Base-by-base conservation (phyloP, 2,329 filamentous ascomycete genomes). In the Epichloe gansuensis region DNA sequence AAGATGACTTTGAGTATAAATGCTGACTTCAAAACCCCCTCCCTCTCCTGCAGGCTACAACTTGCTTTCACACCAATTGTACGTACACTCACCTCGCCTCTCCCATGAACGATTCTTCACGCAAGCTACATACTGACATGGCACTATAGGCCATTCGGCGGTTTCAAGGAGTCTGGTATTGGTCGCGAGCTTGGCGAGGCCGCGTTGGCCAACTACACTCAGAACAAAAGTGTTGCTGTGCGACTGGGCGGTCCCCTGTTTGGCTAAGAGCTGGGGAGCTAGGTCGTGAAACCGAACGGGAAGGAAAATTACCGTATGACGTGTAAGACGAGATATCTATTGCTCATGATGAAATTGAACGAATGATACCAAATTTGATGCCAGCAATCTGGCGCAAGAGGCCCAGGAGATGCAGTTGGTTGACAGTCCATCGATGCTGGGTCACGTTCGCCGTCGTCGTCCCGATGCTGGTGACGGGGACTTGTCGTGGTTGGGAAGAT, bases 151-250 rank as follows among this genome's bases (percentile, higher is more conserved):
- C 70, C 70, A 17, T 91, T 91, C 59, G 84, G 85, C 51, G 88
- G 89, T 0, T 88, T 79, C 75, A 91, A 91, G 71, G 79, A 89
- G 70, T 81, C 75, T 28, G 88, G 88, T 56, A 86, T 90, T 53
- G 88, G 88, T 45, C 81, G 86, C 53, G 88, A 94, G 67, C 72
- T 86, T 4, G 83, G 84, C 56, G 82, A 85, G 72, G 79, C 78
- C 44, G 83, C 81, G 2, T 67, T 87, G 53, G 71, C 73, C 43
- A 83, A 83, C 70, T 88, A 86, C 68, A 84, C 80, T 12, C 77
- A 86, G 66, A 80, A 72, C 65, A 87, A 87, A 76, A 78, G 78
- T 4, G 82, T 86, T 4, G 72, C 73, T 34, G 80, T 85, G 64
- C 50, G 61, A 15, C 46, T 63, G 42, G 59, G 59, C 23, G 60